Percentiles rank a stretch among this genome's conserved stretches.
Conservation (phyloP, 176 grass and related monocot genomes). For the Avena insularis region DNA sequence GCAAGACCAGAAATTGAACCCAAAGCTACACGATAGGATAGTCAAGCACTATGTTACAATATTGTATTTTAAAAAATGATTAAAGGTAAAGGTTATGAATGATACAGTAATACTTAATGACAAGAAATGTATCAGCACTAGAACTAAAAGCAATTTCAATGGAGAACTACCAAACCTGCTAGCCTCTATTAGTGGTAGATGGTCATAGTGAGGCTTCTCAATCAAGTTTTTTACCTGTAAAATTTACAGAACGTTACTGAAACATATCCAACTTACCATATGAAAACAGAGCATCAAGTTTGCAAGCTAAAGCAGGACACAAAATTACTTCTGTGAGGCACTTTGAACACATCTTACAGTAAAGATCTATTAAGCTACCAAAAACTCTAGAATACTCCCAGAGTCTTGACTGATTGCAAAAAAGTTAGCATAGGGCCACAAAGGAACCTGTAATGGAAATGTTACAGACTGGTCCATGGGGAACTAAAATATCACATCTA, state of each 20-base stretch:
- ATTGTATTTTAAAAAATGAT: not conserved
- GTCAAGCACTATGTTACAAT: not conserved
- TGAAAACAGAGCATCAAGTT: slow-evolving; percentile 7
- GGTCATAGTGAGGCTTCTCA: slow-evolving; percentile 96
- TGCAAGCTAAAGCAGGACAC: not conserved
- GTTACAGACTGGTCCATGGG: not conserved
- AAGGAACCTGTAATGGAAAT: slow-evolving; percentile 6
- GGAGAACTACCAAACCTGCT: slow-evolving; percentile 72
- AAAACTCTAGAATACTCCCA: not conserved
- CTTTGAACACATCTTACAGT: not conserved
- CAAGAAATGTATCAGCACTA: slow-evolving; percentile 10
- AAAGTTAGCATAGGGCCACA: not conserved
- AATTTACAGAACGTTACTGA: not conserved
- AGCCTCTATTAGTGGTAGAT: slow-evolving; percentile 94
- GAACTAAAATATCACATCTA: not conserved
- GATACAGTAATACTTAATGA: not conserved
- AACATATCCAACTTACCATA: slow-evolving; percentile 13
- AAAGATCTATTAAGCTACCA: slow-evolving; percentile 1
- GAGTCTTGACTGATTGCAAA: not conserved
- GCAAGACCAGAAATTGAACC: not conserved
- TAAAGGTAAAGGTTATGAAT: not conserved
- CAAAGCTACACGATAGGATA: not conserved
- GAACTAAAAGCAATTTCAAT: slow-evolving; percentile 22
- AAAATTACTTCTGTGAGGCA: not conserved
- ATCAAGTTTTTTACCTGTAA: slow-evolving; percentile 92